Percentiles rank a stretch among this genome's conserved stretches.
Evolutionary conservation across 345 rosid genomes (phyloP).

Genomic region (Moricandia moricandioides): DNA sequence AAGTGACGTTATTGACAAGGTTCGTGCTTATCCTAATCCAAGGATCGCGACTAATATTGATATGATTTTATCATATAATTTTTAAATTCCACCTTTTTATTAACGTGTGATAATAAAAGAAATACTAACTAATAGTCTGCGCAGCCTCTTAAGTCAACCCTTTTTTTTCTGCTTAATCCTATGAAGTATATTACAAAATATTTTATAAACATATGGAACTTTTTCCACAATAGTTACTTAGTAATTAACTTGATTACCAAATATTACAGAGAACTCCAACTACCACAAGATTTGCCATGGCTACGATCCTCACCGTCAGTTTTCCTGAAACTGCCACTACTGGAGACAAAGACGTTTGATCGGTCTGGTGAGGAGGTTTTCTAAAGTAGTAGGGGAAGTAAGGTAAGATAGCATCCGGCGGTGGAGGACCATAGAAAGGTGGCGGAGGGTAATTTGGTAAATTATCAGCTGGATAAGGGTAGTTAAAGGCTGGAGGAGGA

Average conservation of each 20-base stretch:
- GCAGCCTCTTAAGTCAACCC: background rate
- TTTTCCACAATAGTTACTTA: background rate
- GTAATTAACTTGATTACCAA: background rate
- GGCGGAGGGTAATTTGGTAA: constrained; percentile 54
- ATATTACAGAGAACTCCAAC: constrained; percentile 19
- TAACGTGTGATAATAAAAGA: background rate
- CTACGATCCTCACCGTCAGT: constrained; percentile 6
- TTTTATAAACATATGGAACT: background rate
- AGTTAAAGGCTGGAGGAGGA: constrained; percentile 47
- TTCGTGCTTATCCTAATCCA: constrained; percentile 21
- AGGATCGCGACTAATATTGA: constrained; percentile 7
- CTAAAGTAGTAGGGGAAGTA: constrained; percentile 74
- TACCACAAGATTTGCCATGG: constrained; percentile 1
- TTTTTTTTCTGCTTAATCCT: background rate
- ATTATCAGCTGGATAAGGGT: constrained; percentile 53
- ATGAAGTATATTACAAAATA: background rate
- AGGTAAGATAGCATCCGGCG: constrained; percentile 81
- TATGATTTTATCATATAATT: background rate
- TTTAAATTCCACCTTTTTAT: background rate
- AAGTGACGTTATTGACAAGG: constrained; percentile 16
- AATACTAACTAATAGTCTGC: background rate
- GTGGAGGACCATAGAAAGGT: constrained; percentile 51
- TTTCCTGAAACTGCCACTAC: constrained; percentile 12
- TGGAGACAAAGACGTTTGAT: constrained; percentile 42
- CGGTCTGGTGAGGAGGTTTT: constrained; percentile 63